Evolutionary conservation across 495 filamentous ascomycete species (phyloP), one percentile per base, ranked within the genome.

Genomic region (Glutinoglossum americanum): DNA sequence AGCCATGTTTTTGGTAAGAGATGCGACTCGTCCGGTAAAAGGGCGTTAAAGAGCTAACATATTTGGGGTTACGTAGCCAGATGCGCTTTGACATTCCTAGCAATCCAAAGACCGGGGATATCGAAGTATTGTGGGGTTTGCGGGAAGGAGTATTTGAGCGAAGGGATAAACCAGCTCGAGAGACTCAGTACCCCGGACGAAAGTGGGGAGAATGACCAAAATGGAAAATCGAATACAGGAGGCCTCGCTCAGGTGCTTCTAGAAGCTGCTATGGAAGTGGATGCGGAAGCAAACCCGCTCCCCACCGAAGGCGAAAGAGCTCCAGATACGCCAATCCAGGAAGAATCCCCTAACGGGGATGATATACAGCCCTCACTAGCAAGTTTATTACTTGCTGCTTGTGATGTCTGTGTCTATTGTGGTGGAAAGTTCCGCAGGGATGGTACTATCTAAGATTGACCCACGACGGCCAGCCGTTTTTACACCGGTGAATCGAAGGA

Each of bases 341-440:
- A 11, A 39, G 37, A 39, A 13, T 17, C 37, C 37, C 2, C 37
- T 2, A 17, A 15, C 37, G 21, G 4, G 41, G 21, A 3, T 11
- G 41, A 45, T 2, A 45, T 3, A 45, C 41, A 23, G 35, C n/a
- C 23, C 32, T 13, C 59, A 25, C 41, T 68, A 28, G 62, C 67
- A 17, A 64, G 59, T 15, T 54, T 61, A 19, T 61, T 79, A 6
- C 73, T 73, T 49, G 65, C 69, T 26, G 65, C 66, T 0, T 79
- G 76, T 39, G 76, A 80, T 65, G 70, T 68, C 4, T 81, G 78
- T 61, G 64, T 76, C 30, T 78, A 75, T 57, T 81, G 78, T 59
- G 65, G 67, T 9, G 73, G 72, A 23, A 80, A 79, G 59, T 80
- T 53, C n/a, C 10, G 41, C 41, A 45, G 5, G 4, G n/a, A 45